Evolutionary conservation across 352 stramenopile species (phyloP).

Genomic region (Globisporangium cederbergense): DNA sequence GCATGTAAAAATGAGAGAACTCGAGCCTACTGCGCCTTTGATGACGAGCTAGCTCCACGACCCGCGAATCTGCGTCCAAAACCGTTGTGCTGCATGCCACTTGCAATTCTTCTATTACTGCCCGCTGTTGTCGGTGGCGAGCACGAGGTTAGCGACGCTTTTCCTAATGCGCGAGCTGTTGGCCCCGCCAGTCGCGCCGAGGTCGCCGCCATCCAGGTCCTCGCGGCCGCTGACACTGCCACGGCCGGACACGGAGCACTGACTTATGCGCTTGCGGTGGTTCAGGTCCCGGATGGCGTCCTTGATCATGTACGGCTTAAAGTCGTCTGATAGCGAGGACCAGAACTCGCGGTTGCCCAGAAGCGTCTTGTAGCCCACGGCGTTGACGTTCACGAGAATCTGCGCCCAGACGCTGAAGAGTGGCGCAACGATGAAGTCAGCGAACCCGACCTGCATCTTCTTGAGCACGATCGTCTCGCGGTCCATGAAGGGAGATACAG

Average conservation of each 20-base stretch:
- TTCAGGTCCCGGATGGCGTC: conserved; percentile 61
- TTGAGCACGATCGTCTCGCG: conserved; percentile 88
- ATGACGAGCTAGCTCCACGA: no score
- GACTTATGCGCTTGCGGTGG: conserved; percentile 32
- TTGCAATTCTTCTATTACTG: conserved; percentile 3
- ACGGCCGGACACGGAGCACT: conserved; percentile 8
- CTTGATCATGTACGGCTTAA: conserved; percentile 85
- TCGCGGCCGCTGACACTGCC: not conserved
- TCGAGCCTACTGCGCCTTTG: not conserved
- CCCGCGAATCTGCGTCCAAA: not conserved
- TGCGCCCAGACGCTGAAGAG: conserved; percentile 86
- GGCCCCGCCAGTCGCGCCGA: not conserved
- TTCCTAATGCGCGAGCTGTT: conserved; percentile 12
- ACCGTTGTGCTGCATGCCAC: not conserved
- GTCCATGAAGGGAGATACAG: conserved; percentile 93
- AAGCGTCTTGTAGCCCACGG: conserved; percentile 60
- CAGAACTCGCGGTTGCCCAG: conserved; percentile 83
- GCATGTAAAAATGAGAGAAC: not conserved
- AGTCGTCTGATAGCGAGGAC: conserved; percentile 71
- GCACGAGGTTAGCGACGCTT: conserved; percentile 17
- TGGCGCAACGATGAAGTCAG: conserved; percentile 91
- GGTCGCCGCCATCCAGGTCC: not conserved
- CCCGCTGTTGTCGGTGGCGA: conserved; percentile 8
- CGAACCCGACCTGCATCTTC: conserved; percentile 94
- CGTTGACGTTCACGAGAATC: conserved; percentile 70